Evolutionary conservation across 2,329 filamentous ascomycete species (phyloP), one percentile per base, ranked within the genome.

Genomic region (Pseudogymnoascus sp.): DNA sequence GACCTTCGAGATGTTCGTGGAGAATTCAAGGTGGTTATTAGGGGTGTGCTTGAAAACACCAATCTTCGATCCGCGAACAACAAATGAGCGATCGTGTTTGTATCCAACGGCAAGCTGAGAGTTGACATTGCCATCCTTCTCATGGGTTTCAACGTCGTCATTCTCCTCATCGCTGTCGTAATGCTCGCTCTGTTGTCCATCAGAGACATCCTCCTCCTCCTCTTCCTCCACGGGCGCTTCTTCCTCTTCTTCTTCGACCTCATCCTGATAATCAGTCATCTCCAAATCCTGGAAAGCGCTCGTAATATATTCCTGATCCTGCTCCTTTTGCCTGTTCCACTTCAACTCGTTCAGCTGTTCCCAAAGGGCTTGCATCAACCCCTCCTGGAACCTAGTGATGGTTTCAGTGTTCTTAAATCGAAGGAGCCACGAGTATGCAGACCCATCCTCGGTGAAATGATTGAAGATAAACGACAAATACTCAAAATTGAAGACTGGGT

Each of bases 401-500:
- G 88, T 87, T 19, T 85, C 79, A 69, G 92, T 89, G 68, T 96
- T 89, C 70, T 89, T 91, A 79, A 99, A 99, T 13, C 93, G 88
- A 37, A 99, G 79, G 13, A 99, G 83, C 93, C 95, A 99, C 0
- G 95, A 99, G 75, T 93, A 96, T 4, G 95, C 93, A 1, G 89
- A 90, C 1, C 93, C 91, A 75, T 97, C 91, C 37, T 88, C 83
- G 13, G 89, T 84, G 74, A 96, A 97, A 74, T 97, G 92, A 72
- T 99, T 99, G 83, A 99, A 99, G 72, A 99, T 97, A 74, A 97
- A 97, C 0, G 93, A 97, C n/a, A 96, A 82, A 71, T 93, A 97
- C 75, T 99, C 95, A 68, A 97, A 97, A 77, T 97, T 97, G 80
- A 97, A 99, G 19, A 99, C 93, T 0, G 95, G 95, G 70, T 97